These are phyloP conservation scores for Sphagnum magellanicum DNA, from an alignment of 228 moss, liverwort and hornwort species.

Conservation along the genomic window DNA sequence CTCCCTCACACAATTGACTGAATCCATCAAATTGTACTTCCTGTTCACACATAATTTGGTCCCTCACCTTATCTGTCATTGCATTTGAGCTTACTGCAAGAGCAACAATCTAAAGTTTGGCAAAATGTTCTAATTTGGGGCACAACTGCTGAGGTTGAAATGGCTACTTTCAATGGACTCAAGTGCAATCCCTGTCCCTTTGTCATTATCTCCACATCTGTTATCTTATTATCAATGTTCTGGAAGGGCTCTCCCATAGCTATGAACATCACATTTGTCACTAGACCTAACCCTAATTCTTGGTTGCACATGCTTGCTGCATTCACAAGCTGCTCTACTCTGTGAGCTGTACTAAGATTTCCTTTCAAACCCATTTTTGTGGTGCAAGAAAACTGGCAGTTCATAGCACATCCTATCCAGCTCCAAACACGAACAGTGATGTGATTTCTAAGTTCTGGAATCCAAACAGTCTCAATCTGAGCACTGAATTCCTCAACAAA, in stretches of 20 bases:
- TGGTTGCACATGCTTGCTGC: constrained; percentile 52
- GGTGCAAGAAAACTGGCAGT: constrained; percentile 87
- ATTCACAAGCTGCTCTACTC: constrained; percentile 81
- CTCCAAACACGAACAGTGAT: constrained; percentile 87
- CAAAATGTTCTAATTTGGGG: constrained; percentile 69
- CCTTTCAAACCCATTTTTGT: constrained; percentile 83
- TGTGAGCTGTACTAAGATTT: constrained; percentile 65
- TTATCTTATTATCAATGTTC: constrained; percentile 51
- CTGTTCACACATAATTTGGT: constrained; percentile 76
- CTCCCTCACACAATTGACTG: constrained; percentile 52
- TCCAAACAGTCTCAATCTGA: constrained; percentile 63
- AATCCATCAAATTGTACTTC: constrained; percentile 48
- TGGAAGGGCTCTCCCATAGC: constrained; percentile 93
- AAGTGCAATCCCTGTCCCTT: constrained; percentile 59
- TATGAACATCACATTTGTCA: constrained; percentile 92
- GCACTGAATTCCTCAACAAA: constrained; percentile 34
- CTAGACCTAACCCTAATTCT: constrained; percentile 22
- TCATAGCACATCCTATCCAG: constrained; percentile 94
- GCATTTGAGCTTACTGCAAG: constrained; percentile 89
- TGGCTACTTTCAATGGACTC: constrained; percentile 59
- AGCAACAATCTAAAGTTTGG: constrained; percentile 47
- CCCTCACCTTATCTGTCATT: constrained; percentile 55
- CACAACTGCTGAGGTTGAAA: constrained; percentile 81
- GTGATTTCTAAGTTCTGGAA: constrained; percentile 52
- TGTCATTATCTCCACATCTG: constrained; percentile 81